These are phyloP conservation scores for Ophiostoma angusticollis DNA, from an alignment of 2,329 filamentous ascomycete species.

Conservation along the genomic window DNA sequence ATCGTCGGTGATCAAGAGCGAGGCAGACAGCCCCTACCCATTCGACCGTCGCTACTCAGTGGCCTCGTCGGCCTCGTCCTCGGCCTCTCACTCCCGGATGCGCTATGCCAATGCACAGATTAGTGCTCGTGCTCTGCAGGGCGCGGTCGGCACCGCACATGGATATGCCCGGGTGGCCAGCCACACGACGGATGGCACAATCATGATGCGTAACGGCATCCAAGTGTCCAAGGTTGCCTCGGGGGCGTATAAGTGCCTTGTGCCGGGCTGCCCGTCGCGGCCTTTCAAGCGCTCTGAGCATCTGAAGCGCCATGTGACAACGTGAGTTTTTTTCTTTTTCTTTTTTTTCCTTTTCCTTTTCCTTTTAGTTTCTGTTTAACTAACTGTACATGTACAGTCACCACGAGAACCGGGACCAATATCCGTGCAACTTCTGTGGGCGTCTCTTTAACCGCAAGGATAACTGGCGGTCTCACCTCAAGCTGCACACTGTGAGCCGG, in stretches of 20 bases:
- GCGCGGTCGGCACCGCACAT: conserved; percentile 1
- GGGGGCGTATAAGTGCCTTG: conserved; percentile 28
- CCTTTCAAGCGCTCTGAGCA: conserved; percentile 42
- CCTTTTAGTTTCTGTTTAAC: not conserved
- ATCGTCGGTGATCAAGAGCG: conserved; percentile 10
- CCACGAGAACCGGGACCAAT: conserved; percentile 19
- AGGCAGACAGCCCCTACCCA: conserved; percentile 1
- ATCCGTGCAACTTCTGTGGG: conserved; percentile 29
- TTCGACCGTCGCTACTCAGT: conserved; percentile 4
- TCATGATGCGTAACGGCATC: conserved; percentile 15
- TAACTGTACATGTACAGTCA: conserved; percentile 9
- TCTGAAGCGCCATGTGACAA: conserved; percentile 40
- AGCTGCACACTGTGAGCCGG: conserved; percentile 22
- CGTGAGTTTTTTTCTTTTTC: conserved; percentile 25
- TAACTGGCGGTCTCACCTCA: conserved; percentile 27
- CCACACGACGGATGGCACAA: conserved; percentile 2
- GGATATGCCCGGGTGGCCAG: not conserved
- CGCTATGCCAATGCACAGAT: conserved; percentile 8
- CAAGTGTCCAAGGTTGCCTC: conserved; percentile 17
- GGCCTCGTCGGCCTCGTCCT: not conserved
- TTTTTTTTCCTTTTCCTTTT: not conserved
- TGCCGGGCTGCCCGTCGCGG: conserved; percentile 31
- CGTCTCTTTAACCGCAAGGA: conserved; percentile 26
- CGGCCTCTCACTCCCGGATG: conserved; percentile 2
- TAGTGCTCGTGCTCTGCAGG: conserved; percentile 7